These are phyloP conservation scores for Flaveria floridana DNA, from an alignment of 140 eudicot species.

Conservation along the genomic window DNA sequence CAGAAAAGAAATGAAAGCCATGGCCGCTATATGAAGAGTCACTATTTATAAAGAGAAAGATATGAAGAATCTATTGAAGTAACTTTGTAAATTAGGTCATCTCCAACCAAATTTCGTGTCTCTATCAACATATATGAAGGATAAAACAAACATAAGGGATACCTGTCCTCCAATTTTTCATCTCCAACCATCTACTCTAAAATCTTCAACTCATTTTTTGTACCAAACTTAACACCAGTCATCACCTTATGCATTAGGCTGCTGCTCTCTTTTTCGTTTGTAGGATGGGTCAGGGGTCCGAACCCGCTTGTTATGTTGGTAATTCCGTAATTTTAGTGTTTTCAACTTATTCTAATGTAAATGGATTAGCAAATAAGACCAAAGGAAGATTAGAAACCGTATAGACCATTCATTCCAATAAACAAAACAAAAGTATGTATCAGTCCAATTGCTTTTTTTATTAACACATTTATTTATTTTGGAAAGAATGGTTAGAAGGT, in stretches of 20 bases:
- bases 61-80: background rate
- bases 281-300: background rate
- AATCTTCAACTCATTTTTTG: background rate
- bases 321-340: background rate
- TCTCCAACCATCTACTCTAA: background rate
- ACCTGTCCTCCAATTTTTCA: background rate
- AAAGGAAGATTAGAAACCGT: background rate
- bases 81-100: background rate
- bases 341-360: background rate
- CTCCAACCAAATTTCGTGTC: background rate
- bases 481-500: background rate
- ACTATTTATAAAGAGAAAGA: background rate
- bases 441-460: background rate
- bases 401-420: background rate
- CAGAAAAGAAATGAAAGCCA: background rate
- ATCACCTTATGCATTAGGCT: background rate
- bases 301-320: background rate
- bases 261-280: background rate
- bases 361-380: constrained; percentile 1
- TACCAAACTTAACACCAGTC: background rate
- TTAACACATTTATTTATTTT: background rate
- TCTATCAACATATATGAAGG: background rate
- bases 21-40: background rate
- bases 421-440: background rate
- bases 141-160: background rate